These are phyloP conservation scores for Neofusicoccum kwambonambiense DNA, from an alignment of 2,329 filamentous ascomycete genomes.

Conservation along the genomic window DNA sequence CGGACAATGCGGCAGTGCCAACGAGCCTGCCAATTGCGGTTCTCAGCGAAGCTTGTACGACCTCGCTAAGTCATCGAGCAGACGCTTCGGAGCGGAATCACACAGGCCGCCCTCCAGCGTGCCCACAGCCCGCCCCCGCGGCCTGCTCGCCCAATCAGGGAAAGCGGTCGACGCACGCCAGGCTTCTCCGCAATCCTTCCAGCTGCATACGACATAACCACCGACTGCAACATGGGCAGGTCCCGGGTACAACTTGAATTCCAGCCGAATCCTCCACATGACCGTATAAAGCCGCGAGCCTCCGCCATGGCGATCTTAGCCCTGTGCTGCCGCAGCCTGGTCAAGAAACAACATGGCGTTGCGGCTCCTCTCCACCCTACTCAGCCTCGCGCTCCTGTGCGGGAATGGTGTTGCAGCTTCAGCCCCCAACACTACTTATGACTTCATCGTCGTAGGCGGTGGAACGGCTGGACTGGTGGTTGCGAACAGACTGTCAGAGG, in stretches of 20 bases:
- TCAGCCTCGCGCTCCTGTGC: neutral
- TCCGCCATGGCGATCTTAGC: neutral
- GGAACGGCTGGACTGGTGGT: constrained; percentile 22
- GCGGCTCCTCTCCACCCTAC: neutral
- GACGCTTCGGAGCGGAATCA: neutral
- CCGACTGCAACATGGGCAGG: neutral
- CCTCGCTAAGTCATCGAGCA: neutral
- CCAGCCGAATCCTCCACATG: neutral
- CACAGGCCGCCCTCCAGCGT: neutral
- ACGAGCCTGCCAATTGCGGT: no score
- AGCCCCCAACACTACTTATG: neutral
- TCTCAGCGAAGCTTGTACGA: neutral
- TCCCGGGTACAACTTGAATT: neutral
- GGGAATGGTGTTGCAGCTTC: neutral
- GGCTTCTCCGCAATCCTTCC: constrained; percentile 13
- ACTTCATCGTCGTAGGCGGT: constrained; percentile 20
- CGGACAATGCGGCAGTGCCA: no score
- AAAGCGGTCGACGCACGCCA: neutral
- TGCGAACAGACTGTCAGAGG: constrained; percentile 29
- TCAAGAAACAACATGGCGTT: neutral
- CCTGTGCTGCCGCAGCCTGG: neutral
- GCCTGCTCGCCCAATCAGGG: neutral
- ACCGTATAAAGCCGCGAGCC: neutral
- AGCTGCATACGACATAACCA: neutral
- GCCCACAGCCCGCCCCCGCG: neutral